Base-by-base conservation (phyloP, 768 basidiomycete species). In the Rhizopogon salebrosus region DNA sequence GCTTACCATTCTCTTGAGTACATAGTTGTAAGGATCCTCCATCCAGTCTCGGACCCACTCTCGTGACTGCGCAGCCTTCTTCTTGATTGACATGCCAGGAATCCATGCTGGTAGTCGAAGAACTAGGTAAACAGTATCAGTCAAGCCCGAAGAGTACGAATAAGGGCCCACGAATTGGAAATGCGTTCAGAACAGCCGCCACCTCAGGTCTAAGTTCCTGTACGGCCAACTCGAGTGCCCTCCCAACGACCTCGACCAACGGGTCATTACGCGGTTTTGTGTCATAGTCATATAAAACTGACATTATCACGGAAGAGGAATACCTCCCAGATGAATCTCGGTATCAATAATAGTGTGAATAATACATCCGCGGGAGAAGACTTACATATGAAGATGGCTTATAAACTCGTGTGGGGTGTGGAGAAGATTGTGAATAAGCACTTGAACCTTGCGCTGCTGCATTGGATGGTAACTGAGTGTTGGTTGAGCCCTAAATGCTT, bases 231-330 rank as follows among this genome's bases (percentile, higher is more conserved):
- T 60, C 51, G n/a, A 65, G 51, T 11, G 70, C 65, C n/a, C 53
- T 58, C 16, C 63, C 59, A 3, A 64, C 57, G 3, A 64, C n/a
- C 6, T 41, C 38, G 18, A 72, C 64, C 52, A 67, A 60, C 18
- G 37, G 52, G 48, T 73, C 72, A 34, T 71, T 43, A 27, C 52
- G 55, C 2, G 63, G 58, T 22, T 54, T 37, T 4, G 67, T 60
- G 20, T 71, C 66, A 37, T 68, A 66, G 22, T 66, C 71, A 41
- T 72, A 74, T 20, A 64, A 39, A 18, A 60, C 59, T 1, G 62
- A 52, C 63, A 70, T 67, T 36, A 71, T 66, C 3, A 63, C 57
- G 2, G 63, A 62, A 7, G 64, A 64, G 2, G 68, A 55, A 37
- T 61, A 54, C 7, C 66, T 71, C 37, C 18, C 41, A n/a, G 16